A percentile compares a stretch with the other conserved stretches of the same genome.
Evolutionary conservation across 257 asterid genomes (phyloP).

Genomic region (Solanum sitiens): DNA sequence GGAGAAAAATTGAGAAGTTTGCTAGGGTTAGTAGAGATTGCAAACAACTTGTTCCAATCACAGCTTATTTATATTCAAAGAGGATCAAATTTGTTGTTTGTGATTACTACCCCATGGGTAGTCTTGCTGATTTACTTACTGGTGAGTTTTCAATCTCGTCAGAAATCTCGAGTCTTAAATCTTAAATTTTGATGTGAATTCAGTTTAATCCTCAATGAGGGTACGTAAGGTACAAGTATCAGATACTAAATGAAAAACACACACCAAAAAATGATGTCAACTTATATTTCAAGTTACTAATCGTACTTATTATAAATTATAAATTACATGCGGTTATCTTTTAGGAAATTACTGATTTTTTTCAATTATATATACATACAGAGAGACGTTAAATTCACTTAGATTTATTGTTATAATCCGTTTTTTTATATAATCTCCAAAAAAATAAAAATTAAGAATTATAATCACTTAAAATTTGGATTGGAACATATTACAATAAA

Average conservation of each 20-base stretch:
- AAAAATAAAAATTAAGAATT: too few species aligned
- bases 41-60: constrained; percentile 32
- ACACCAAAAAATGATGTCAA: neutral
- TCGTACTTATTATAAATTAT: neutral
- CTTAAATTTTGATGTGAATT: neutral
- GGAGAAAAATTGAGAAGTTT: constrained; percentile 29
- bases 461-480: neutral
- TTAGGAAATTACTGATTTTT: neutral
- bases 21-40: constrained; percentile 24
- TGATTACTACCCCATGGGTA: constrained; percentile 57
- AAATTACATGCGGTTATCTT: neutral
- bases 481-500: neutral
- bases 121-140: constrained; percentile 45
- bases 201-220: neutral
- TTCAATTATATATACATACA: too few species aligned
- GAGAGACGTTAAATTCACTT: neutral
- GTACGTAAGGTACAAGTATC: neutral
- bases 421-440: neutral
- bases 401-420: neutral
- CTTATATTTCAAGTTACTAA: neutral
- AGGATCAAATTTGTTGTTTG: constrained; percentile 51
- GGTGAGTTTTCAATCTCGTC: constrained; percentile 6
- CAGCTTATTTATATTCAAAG: constrained; percentile 43
- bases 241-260: neutral
- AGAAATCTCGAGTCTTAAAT: neutral